Conservation (phyloP, 129 eudicot species). For the Centrapalus pauciflorus region DNA sequence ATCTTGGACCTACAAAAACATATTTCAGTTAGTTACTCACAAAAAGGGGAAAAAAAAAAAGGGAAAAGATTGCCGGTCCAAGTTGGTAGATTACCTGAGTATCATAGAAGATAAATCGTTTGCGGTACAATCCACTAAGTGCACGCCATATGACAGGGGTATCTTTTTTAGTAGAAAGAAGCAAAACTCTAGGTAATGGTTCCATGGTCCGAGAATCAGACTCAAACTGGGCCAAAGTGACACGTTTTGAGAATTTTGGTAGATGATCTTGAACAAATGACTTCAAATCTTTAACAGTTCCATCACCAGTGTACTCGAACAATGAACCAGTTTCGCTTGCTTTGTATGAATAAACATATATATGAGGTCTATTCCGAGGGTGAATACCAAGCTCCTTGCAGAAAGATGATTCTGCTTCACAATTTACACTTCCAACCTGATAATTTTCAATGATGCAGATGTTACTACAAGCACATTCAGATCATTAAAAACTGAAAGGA, state of each 20-base stretch:
- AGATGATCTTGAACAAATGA: constrained; percentile 63
- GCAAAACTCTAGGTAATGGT: constrained; percentile 68
- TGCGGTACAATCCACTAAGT: constrained; percentile 79
- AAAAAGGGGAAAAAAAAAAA: background rate
- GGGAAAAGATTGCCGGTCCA: background rate
- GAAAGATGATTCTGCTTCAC: constrained; percentile 57
- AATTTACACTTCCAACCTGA: constrained; percentile 84
- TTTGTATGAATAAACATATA: constrained; percentile 59
- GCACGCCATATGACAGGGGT: constrained; percentile 95
- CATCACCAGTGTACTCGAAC: constrained; percentile 69
- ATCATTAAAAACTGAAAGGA: no score
- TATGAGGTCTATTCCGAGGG: constrained; percentile 52
- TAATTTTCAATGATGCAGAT: background rate
- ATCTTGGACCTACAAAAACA: constrained; percentile 55
- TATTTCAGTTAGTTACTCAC: background rate
- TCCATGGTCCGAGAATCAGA: constrained; percentile 26
- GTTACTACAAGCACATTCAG: background rate
- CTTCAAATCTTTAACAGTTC: constrained; percentile 50
- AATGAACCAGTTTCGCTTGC: constrained; percentile 57
- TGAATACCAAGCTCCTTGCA: constrained; percentile 62
- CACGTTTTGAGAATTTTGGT: constrained; percentile 81
- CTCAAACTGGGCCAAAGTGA: constrained; percentile 42
- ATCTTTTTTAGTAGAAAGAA: constrained; percentile 83
- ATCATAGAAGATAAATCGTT: constrained; percentile 65
- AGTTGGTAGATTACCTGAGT: constrained; percentile 48